Conservation (phyloP, 345 rosid species). For the Populus deltoides region DNA sequence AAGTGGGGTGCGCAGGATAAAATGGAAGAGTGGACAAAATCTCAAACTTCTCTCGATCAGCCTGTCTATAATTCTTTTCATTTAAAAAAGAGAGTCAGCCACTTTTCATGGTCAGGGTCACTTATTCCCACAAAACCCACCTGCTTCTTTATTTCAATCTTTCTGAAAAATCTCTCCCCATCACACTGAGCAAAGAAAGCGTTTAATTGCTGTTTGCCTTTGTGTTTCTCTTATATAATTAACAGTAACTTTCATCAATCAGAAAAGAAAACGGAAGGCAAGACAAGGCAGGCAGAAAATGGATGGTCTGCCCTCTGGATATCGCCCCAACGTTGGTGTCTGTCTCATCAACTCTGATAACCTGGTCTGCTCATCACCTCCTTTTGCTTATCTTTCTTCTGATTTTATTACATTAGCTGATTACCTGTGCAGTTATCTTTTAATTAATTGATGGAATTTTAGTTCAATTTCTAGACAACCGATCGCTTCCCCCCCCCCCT, state of each 20-base stretch:
- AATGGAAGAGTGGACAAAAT: conserved; percentile 4
- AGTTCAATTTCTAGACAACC: not conserved
- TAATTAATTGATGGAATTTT: not conserved
- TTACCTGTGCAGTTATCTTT: not conserved
- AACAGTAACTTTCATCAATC: not conserved
- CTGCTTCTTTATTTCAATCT: too few species aligned
- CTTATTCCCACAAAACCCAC: conserved; percentile 26
- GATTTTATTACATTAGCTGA: not conserved
- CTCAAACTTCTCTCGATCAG: not conserved
- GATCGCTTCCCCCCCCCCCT: not conserved
- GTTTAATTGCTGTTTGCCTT: not conserved
- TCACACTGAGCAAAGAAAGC: not conserved
- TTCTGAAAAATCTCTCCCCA: not conserved
- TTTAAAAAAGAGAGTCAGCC: conserved; percentile 18
- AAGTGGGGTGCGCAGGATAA: conserved; percentile 39
- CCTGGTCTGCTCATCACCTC: conserved; percentile 42
- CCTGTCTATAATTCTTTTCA: not conserved
- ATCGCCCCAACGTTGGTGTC: conserved; percentile 98
- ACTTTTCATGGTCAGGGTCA: conserved; percentile 40
- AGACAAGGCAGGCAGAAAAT: conserved; percentile 12
- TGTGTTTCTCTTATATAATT: not conserved
- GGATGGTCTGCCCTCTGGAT: conserved; percentile 93
- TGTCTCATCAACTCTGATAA: conserved; percentile 86
- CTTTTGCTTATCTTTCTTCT: not conserved
- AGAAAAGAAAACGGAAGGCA: not conserved